Evolutionary conservation across 208 protist species (phyloP).

Genomic region (Sergeia podlipaevii): DNA sequence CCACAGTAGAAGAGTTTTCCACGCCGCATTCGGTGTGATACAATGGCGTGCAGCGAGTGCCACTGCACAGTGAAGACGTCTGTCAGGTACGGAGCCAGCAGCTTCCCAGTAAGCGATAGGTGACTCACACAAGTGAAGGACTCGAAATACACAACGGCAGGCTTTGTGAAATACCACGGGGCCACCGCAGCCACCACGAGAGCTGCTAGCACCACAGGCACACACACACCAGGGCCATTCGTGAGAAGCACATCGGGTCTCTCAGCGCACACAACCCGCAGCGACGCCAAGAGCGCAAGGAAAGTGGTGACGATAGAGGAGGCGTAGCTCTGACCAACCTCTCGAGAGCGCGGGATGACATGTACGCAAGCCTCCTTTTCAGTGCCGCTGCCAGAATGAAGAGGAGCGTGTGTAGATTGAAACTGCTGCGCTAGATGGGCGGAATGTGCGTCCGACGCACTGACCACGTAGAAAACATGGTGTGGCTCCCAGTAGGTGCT

Average conservation of each 20-base stretch:
- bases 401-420: no score
- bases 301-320: conserved; percentile 76
- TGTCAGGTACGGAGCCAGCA: conserved; percentile 61
- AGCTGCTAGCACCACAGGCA: conserved; percentile 73
- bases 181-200: conserved; percentile 38
- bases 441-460: conserved; percentile 76
- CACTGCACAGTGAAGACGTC: conserved; percentile 87
- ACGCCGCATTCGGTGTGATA: conserved; percentile 17
- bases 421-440: conserved; percentile 29
- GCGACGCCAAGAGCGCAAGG: conserved; percentile 20
- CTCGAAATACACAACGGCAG: conserved; percentile 82
- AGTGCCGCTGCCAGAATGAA: no score
- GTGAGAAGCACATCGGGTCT: conserved; percentile 73
- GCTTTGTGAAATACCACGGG: conserved; percentile 40
- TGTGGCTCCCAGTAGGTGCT: conserved; percentile 31
- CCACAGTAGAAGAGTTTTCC: conserved; percentile 35
- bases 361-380: conserved; percentile 58
- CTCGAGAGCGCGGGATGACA: conserved; percentile 81
- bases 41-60: conserved; percentile 31
- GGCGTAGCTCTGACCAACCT: conserved; percentile 89
- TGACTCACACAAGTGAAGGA: conserved; percentile 85
- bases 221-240: conserved; percentile 91
- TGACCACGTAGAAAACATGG: conserved; percentile 62
- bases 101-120: conserved; percentile 68
- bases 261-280: conserved; percentile 29